Base-by-base conservation (phyloP, 352 stramenopile genomes). In the Aphanomyces cochlioides region DNA sequence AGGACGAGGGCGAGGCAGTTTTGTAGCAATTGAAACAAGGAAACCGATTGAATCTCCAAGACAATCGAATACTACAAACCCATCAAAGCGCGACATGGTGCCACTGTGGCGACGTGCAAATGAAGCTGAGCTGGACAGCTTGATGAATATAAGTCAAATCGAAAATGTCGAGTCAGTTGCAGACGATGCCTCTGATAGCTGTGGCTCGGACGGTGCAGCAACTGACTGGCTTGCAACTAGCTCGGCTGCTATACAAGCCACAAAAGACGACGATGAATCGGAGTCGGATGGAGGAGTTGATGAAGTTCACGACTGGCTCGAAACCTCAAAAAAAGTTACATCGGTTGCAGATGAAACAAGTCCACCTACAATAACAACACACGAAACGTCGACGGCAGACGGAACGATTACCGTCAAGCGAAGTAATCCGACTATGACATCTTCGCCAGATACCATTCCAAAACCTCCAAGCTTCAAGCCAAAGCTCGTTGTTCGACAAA, bases 221-320 rank as follows among this genome's bases (percentile, higher is more conserved):
- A 61, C 54, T 12, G 36, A 61, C 43, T 61, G 54, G 54, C 54
- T 61, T 37, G 21, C 17, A 7, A 61, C 15, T 41, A 41, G 19
- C 54, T 19, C 54, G 15, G 36, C 50, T 58, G 15, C 45, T n/a
- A 15, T 19, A 53, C 7, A 10, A 8, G 50, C 50, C 50, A 58
- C 50, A 8, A 17, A 36, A 40, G 54, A 41, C 54, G 54, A 61
- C 19, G 28, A 37, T 28, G 28, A 28, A 7, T 8, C 7, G 5
- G 34, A 6, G 12, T 7, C 40, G 15, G 59, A 56, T 12, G 8
- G 28, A 12, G 59, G 56, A 10, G 12, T 7, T 28, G 59, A 12
- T 5, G 59, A 67, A 4, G 59, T 50, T 3, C 13, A 67, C 8
- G 39, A 67, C 19, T 67, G 59, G 59, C 43, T 67, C 17, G 12